Evolutionary conservation across 139 green algal genomes (phyloP), one percentile per base, ranked within the genome.

Genomic region (Tetraselmis striata): DNA sequence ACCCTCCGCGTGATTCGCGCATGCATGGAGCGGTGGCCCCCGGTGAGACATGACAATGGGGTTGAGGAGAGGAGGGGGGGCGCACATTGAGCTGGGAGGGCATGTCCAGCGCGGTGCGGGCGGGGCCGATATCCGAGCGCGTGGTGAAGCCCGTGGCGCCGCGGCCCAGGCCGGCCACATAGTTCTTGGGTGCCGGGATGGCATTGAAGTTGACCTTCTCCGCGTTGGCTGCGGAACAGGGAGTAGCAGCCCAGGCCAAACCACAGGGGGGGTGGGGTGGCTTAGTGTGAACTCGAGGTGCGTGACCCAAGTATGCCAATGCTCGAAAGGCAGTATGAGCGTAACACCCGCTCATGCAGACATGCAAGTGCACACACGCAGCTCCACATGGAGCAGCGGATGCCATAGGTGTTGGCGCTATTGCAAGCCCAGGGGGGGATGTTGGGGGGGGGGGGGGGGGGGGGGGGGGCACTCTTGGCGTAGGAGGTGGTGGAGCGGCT

Each of bases 81-180:
- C 45, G 18, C 18, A 67, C 45, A 18, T 67, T 67, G 45, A 67
- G 45, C 45, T 67, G 45, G 18, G 78, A 30, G 29, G 86, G 82
- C 58, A 92, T 31, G 30, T 89, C 90, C 0, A 80, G 83, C 1
- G 85, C 75, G 27, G 85, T 85, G 24, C 87, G 74, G 0, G 93
- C 93, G 58, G 93, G 94, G 29, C 96, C 96, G 75, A 99, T 98
- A 93, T 99, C 97, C 2, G 94, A 98, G 0, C 97, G 94, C 0
- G 97, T 99, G 27, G 94, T 99, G 90, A 99, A 99, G 26, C 97
- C 97, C 30, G 94, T 92, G 1, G 97, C 97, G 81, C 97, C 97
- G 84, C 97, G 93, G 23, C 97, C 97, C 78, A 98, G 79, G 30
- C 97, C 97, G 2, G 97, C 89, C 1, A 99, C 95, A 85, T 99